phyloP scores from a whole-genome alignment of 169 alveolate genomes.

The Eimeria necatrix region DNA sequence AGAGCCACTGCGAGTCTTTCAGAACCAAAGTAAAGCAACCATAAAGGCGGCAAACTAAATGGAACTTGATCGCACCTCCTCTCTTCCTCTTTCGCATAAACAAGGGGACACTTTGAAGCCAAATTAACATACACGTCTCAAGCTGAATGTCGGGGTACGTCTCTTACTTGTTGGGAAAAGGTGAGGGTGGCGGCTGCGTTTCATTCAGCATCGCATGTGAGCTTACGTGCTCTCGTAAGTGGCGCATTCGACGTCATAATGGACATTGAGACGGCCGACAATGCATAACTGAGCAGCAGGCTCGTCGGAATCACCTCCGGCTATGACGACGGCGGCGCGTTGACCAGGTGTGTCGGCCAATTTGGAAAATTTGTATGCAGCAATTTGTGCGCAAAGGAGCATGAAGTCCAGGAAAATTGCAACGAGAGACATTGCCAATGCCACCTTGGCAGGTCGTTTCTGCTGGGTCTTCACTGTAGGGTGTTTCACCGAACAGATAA shows the following conservation, averaged over 20 bases:
- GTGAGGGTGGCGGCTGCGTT: too few species aligned
- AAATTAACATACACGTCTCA: too few species aligned
- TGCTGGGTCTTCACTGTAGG: not conserved
- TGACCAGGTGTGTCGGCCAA: not conserved
- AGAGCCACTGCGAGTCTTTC: too few species aligned
- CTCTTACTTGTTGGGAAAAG: too few species aligned
- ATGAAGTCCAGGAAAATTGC: not conserved
- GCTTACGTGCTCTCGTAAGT: slow-evolving; percentile 15
- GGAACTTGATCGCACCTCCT: too few species aligned
- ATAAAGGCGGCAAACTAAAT: too few species aligned
- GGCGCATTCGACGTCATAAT: not conserved
- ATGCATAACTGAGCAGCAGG: not conserved
- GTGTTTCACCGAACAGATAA: not conserved
- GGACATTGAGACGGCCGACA: not conserved
- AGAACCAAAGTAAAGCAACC: too few species aligned
- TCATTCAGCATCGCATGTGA: not conserved
- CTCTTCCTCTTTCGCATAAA: too few species aligned
- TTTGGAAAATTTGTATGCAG: not conserved
- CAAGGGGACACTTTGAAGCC: too few species aligned
- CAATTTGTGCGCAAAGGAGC: not conserved
- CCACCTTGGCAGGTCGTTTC: not conserved
- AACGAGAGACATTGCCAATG: not conserved
- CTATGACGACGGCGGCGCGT: not conserved
- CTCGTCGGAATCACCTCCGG: not conserved
- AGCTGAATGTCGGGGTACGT: too few species aligned